Conservation (phyloP, 345 rosid genomes). For the Diplotaxis tenuifolia region DNA sequence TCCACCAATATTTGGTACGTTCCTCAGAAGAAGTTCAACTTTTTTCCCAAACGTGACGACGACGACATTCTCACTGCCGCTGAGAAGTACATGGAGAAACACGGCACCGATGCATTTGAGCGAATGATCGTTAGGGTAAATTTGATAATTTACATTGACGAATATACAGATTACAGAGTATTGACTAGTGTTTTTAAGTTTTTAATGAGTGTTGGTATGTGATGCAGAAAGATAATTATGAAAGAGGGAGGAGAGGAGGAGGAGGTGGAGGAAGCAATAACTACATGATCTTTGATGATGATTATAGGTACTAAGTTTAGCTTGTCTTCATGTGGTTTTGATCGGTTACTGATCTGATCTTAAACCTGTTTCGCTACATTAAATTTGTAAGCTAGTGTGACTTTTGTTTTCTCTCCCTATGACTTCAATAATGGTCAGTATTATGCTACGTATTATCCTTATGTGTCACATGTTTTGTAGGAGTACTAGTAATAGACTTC, state of each 20-base stretch:
- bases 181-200: not conserved
- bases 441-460: not conserved
- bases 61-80: slow-evolving; percentile 69
- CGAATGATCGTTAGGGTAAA: slow-evolving; percentile 71
- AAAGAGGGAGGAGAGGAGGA: slow-evolving; percentile 51
- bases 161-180: not conserved
- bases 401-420: not conserved
- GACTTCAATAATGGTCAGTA: not conserved
- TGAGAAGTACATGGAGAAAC: slow-evolving; percentile 71
- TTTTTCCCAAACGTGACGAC: slow-evolving; percentile 63
- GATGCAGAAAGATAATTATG: slow-evolving; percentile 68
- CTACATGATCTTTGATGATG: slow-evolving; percentile 78
- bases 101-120: slow-evolving; percentile 88
- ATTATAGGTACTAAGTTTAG: slow-evolving; percentile 54
- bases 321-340: slow-evolving; percentile 1
- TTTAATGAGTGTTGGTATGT: not conserved
- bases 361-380: slow-evolving; percentile 16
- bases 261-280: slow-evolving; percentile 49
- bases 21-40: slow-evolving; percentile 65
- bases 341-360: not conserved
- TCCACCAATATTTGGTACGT: slow-evolving; percentile 86
- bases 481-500: not conserved
- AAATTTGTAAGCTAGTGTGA: slow-evolving; percentile 7
- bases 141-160: not conserved
- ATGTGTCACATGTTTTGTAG: slow-evolving; percentile 19